phyloP scores from a whole-genome alignment of 2,329 filamentous ascomycete genomes.

The Cryphonectria parasitica region DNA sequence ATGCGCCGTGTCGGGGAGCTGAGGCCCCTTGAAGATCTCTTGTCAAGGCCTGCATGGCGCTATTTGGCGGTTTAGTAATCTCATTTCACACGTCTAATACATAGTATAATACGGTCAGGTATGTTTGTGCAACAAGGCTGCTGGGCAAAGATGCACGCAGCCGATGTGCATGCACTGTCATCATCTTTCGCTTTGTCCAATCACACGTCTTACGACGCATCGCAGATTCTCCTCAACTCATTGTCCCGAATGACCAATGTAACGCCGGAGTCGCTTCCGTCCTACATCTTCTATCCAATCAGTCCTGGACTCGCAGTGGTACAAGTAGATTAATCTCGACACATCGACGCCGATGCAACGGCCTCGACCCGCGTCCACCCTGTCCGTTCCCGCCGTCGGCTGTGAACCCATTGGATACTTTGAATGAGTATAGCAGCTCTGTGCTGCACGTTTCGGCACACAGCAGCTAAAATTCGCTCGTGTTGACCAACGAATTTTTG shows the following conservation, averaged over 20 bases:
- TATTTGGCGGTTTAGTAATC: not conserved
- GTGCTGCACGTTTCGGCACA: conserved; percentile 23
- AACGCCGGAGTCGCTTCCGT: conserved; percentile 24
- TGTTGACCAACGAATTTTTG: conserved; percentile 34
- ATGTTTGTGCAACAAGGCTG: conserved; percentile 3
- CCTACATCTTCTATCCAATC: conserved; percentile 20
- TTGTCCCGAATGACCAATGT: conserved; percentile 10
- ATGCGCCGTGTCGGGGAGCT: not conserved
- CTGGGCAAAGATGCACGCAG: conserved; percentile 14
- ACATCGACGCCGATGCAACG: conserved; percentile 13
- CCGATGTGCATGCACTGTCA: not conserved
- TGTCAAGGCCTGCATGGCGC: not conserved
- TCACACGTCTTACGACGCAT: conserved; percentile 12
- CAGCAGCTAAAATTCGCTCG: conserved; percentile 24
- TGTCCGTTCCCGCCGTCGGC: conserved; percentile 25
- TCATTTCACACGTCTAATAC: conserved; percentile 26
- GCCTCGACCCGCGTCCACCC: conserved; percentile 11
- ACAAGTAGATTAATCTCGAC: conserved; percentile 26
- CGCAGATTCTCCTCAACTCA: not conserved
- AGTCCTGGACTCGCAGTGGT: conserved; percentile 11
- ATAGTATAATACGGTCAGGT: conserved; percentile 6
- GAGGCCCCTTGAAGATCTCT: not conserved
- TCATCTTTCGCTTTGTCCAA: not conserved
- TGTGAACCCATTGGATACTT: conserved; percentile 13
- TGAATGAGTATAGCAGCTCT: conserved; percentile 9